Conservation (phyloP, 2,329 filamentous ascomycete genomes). For the Ceratocystis albifundus region DNA sequence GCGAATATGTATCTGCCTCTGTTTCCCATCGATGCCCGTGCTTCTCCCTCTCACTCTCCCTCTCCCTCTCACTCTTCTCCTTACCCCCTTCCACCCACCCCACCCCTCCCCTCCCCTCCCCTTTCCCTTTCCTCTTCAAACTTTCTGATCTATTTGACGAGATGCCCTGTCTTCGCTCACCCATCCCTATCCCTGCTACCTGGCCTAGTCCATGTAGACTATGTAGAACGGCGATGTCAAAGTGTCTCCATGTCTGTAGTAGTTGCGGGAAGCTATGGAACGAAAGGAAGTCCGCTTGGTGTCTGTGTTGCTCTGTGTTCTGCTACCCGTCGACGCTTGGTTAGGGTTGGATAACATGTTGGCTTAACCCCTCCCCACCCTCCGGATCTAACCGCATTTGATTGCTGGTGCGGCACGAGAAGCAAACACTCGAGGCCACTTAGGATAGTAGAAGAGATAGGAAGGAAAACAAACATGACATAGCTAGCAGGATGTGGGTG, state of each 20-base stretch:
- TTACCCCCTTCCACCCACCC: background rate
- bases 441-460: too few species aligned
- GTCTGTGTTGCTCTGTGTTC: background rate
- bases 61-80: background rate
- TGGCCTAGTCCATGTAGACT: too few species aligned
- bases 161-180: too few species aligned
- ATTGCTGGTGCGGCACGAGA: too few species aligned
- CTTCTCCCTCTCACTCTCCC: background rate
- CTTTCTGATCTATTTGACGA: too few species aligned
- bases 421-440: too few species aligned
- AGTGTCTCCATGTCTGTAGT: background rate
- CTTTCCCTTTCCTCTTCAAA: too few species aligned
- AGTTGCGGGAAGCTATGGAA: background rate
- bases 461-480: too few species aligned
- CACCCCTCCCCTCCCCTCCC: background rate
- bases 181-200: too few species aligned
- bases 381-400: too few species aligned
- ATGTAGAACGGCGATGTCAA: background rate
- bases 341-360: background rate
- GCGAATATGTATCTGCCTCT: background rate
- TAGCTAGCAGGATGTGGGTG: too few species aligned
- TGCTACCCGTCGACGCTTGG: background rate
- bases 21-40: background rate
- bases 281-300: background rate
- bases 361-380: too few species aligned